Evolutionary conservation across 2,329 filamentous ascomycete species (phyloP), one percentile per base, ranked within the genome.

Genomic region (Zymoseptoria pseudotritici): DNA sequence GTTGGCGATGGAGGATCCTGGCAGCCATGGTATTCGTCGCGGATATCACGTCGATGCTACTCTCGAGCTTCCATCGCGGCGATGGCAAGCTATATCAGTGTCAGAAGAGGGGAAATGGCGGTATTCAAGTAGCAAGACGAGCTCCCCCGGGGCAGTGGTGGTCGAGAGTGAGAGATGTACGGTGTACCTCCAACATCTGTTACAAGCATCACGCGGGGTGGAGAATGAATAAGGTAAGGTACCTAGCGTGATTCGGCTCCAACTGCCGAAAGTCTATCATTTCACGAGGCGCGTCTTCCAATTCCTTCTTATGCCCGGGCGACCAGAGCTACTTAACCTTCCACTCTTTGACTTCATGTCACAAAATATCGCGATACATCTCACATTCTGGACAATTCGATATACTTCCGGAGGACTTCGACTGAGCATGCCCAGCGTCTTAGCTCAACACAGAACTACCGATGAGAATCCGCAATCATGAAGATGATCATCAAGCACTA

Each of bases 401-500:
- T n/a, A 11, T 46, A 17, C 13, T 17, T 46, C 17, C 6, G 1
- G 6, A 46, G 36, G 13, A n/a, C 36, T 46, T 7, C 36, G 36
- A 17, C 17, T 17, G 36, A 46, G 13, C 11, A 46, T n/a, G 36
- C 36, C 5, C 13, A 46, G 5, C 17, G 6, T 46, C 13, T 46
- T 2, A 2, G 1, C 36, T 46, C 13, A n/a, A 46, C 36, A 46
- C 13, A 5, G 36, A 17, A 46, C 13, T n/a, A n/a, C 36, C 36
- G 36, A 46, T 46, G 2, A 17, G 17, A 26, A 26, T 13, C 54
- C 56, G 59, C 50, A 53, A 73, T 56, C 57, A 99, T 99, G 94
- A 97, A 96, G 78, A 91, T 97, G 79, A 94, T 86, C 54, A 94
- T 97, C 77, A 90, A 88, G 71, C 85, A 90, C 73, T 97, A 93